Conservation (phyloP, 768 basidiomycete species). For the Rubroboletus satanas region DNA sequence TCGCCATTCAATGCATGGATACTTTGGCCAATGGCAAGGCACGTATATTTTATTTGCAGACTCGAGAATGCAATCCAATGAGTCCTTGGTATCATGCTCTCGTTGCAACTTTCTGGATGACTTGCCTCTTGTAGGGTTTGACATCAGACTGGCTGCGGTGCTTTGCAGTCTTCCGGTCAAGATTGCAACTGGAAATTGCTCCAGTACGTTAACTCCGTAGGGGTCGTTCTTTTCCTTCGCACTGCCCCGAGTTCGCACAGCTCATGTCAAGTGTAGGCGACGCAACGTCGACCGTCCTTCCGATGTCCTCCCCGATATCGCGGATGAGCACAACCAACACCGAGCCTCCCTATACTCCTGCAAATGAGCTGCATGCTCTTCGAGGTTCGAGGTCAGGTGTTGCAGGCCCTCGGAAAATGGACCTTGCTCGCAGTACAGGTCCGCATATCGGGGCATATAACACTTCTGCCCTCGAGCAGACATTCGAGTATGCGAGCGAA, state of each 20-base stretch:
- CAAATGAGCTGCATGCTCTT: neutral
- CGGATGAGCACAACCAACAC: constrained; percentile 5
- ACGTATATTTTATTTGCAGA: constrained; percentile 4
- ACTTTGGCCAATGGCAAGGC: constrained; percentile 26
- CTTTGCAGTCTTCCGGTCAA: neutral
- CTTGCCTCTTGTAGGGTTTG: constrained; percentile 1
- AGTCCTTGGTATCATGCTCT: neutral
- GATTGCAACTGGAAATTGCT: constrained; percentile 3
- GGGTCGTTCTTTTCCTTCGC: too few species aligned
- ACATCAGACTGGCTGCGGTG: constrained; percentile 5
- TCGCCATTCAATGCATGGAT: constrained; percentile 34
- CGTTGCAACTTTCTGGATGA: neutral
- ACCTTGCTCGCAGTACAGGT: neutral
- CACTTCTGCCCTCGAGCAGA: neutral
- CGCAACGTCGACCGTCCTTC: constrained; percentile 10
- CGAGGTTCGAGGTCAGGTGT: constrained; percentile 12
- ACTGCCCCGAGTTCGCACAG: neutral
- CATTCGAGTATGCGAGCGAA: neutral
- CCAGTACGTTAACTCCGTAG: neutral
- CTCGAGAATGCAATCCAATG: neutral
- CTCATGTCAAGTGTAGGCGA: constrained; percentile 18
- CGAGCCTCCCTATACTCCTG: neutral
- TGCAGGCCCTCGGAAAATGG: constrained; percentile 21
- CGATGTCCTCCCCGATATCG: constrained; percentile 14
- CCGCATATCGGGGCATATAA: neutral